Conservation (phyloP, 371 early-diverging fungal genomes). For the Circinella umbellata region DNA sequence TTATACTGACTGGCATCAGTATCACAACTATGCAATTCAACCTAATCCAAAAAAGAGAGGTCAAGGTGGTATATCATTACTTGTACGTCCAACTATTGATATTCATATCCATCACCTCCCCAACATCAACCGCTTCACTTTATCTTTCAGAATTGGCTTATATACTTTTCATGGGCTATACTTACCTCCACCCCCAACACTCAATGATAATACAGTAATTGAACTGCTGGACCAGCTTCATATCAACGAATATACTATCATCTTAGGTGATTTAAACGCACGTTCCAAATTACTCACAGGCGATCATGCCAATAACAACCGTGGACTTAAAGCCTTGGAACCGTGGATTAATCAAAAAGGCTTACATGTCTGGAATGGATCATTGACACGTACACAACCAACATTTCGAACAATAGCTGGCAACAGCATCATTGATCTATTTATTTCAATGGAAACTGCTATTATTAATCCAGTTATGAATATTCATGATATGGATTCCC, state of each 20-base stretch:
- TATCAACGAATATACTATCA: slow-evolving; percentile 1
- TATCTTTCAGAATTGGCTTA: not conserved
- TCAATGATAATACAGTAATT: not conserved
- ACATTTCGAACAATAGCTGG: slow-evolving; percentile 7
- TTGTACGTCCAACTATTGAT: not conserved
- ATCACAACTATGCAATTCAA: slow-evolving; percentile 3
- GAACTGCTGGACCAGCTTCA: not conserved
- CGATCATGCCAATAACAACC: not conserved
- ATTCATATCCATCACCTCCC: not conserved
- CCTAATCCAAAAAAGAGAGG: not conserved
- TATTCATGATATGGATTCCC: not conserved
- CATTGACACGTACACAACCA: not conserved
- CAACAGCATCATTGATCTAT: slow-evolving; percentile 15
- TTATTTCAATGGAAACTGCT: not conserved
- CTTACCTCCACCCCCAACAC: not conserved
- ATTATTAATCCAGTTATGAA: not conserved
- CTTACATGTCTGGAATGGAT: slow-evolving; percentile 9
- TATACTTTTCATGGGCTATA: slow-evolving; percentile 11
- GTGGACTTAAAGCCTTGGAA: not conserved
- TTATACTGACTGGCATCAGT: slow-evolving; percentile 9
- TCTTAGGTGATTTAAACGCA: slow-evolving; percentile 13
- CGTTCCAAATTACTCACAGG: not conserved
- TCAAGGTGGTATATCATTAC: slow-evolving; percentile 4
- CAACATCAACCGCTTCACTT: not conserved
- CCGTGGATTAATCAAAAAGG: not conserved